Evolutionary conservation across 352 stramenopile species (phyloP), one percentile per base, ranked within the genome.

Genomic region (Globisporangium orthogonon): DNA sequence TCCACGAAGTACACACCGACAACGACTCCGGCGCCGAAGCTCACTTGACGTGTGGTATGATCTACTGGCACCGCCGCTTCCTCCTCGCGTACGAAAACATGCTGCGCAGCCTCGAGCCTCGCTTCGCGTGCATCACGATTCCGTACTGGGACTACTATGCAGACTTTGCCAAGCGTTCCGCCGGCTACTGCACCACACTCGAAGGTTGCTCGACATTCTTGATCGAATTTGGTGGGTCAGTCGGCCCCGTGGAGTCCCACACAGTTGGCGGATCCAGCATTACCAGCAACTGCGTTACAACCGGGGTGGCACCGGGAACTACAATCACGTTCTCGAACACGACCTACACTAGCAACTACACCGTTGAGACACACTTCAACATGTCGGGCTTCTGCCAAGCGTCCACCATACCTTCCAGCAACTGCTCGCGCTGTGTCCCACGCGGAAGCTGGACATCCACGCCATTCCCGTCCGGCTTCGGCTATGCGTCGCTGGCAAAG

Each of bases 141-240:
- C 81, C 83, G 28, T 93, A 91, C 65, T 93, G 79, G 78, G 75
- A 93, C 66, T 85, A 84, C 54, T 89, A 85, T 44, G 63, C 76
- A 0, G 81, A 89, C 62, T 89, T 75, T 51, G 80, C 78, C 13
- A 77, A 72, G 46, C 60, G 69, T 7, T 50, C 74, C 7, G 29
- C 62, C 0, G 58, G 60, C n/a, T 15, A 52, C 15, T 90, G 80
- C 54, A 61, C 58, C 10, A 70, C 61, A 0, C 67, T 89, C 17
- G 63, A 85, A 52, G 55, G 68, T 53, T 93, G 80, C 54, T 87
- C 80, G 44, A 66, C 58, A 11, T 86, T 91, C 31, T 49, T 89
- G n/a, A 69, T 63, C 13, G 76, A 86, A 13, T 73, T 92, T 51
- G 83, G 83, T 14, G 76, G 78, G 40, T 83, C 72, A 23, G 23